Base-by-base conservation (phyloP, 2,329 filamentous ascomycete genomes). In the Huntiella decipiens region DNA sequence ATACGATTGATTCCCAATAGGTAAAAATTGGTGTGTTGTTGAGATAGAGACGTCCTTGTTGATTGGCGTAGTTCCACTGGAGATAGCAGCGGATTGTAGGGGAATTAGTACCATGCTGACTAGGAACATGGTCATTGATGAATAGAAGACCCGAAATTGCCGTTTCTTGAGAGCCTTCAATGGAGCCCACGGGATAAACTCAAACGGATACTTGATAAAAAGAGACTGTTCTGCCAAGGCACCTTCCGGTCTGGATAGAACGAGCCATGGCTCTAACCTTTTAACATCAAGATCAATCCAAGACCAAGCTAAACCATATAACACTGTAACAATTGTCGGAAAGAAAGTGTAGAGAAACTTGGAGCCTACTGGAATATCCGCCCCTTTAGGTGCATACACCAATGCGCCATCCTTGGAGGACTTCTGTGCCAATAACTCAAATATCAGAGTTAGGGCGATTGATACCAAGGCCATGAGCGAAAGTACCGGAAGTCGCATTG, bases 281-380 rank as follows among this genome's bases (percentile, higher is more conserved):
- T 75, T 74, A 0, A 65, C 59, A 34, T 79, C 71, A 0, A 78
- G 54, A 44, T 79, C 74, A 0, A 77, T 62, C 71, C 73, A 75
- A 2, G 61, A 65, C 72, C 73, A 78, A 0, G 68, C 40, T 1
- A 77, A 60, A 35, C 71, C 70, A 50, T 73, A 77, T 0, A 70
- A 5, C 0, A 77, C 66, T 0, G 72, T 66, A 0, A 75, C 42
- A 0, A 76, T 60, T 0, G 67, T 77, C 0, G 74, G 73, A 0
- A 67, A 52, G 39, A 73, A 75, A 0, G 67, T 53, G n/a, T 71
- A 74, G 0, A 56, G 46, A 4, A 71, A 63, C 0, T 52, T 61
- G 0, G 55, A 56, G 1, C 52, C 50, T 0, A 57, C 2, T 0
- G 71, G 61, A 0, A 75, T 54, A 0, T 57, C 57, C 0, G 61